phyloP scores from a whole-genome alignment of 2,329 filamentous ascomycete species.

The Nemania bipapillata region DNA sequence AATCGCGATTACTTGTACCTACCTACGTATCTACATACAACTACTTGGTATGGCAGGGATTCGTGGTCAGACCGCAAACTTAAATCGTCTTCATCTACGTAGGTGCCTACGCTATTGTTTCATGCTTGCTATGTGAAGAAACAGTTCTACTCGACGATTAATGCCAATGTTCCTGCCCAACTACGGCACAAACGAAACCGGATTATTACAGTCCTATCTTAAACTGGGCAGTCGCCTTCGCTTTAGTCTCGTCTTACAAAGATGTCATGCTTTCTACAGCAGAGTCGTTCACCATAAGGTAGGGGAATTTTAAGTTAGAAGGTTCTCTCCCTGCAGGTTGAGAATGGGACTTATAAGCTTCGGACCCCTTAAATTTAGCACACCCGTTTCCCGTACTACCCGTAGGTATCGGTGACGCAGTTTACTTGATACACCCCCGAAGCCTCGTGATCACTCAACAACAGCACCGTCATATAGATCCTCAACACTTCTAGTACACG shows the following conservation, averaged over 20 bases:
- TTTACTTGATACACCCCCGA: not conserved
- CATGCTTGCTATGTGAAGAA: not conserved
- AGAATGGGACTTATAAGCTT: not conserved
- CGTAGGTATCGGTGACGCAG: not conserved
- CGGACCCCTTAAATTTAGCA: not conserved
- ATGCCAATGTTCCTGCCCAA: not conserved
- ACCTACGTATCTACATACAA: not conserved
- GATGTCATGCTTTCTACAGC: constrained; percentile 20
- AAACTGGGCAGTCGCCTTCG: not conserved
- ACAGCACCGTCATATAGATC: not conserved
- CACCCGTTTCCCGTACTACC: not conserved
- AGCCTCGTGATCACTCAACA: not conserved
- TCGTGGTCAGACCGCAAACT: not conserved
- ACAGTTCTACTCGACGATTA: not conserved
- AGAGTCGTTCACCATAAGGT: not conserved
- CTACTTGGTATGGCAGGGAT: not conserved
- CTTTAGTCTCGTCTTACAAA: not conserved
- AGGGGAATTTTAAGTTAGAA: not conserved
- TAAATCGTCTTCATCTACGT: constrained; percentile 14
- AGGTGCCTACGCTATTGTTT: not conserved
- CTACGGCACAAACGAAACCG: not conserved
- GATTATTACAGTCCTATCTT: not conserved
- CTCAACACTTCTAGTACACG: not conserved
- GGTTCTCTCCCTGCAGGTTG: not conserved
- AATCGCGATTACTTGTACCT: not conserved